These are phyloP conservation scores for Ogataea trehalophila DNA, from an alignment of 805 yeast genomes.

Conservation along the genomic window DNA sequence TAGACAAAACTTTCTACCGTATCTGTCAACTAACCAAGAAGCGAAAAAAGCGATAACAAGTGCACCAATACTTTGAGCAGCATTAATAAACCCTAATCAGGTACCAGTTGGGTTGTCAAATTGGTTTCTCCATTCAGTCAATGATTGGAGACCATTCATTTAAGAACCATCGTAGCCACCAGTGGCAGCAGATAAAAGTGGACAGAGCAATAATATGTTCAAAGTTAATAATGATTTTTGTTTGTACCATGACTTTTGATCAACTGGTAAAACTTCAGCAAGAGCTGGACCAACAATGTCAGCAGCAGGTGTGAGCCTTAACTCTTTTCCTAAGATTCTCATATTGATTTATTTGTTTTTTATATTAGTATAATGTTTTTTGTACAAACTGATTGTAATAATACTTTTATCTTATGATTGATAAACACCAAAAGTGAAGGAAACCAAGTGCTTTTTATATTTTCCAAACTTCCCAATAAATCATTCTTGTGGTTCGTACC, in stretches of 20 bases:
- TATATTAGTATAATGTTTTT: neutral
- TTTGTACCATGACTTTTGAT: constrained; percentile 30
- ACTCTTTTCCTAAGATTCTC: neutral
- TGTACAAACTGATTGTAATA: neutral
- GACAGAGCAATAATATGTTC: constrained; percentile 34
- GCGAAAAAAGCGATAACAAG: constrained; percentile 25
- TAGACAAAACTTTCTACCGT: constrained; percentile 59
- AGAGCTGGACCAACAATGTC: constrained; percentile 18
- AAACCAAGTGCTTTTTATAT: too few species aligned
- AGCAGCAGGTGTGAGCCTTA: constrained; percentile 11
- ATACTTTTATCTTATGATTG: too few species aligned
- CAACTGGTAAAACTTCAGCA: constrained; percentile 17
- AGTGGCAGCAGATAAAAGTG: constrained; percentile 33
- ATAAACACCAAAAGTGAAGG: too few species aligned
- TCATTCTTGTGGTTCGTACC: too few species aligned
- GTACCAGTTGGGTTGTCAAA: constrained; percentile 31
- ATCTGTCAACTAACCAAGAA: constrained; percentile 36
- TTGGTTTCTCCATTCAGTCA: constrained; percentile 32
- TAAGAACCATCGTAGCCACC: constrained; percentile 39
- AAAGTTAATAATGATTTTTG: constrained; percentile 36
- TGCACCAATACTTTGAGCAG: constrained; percentile 35
- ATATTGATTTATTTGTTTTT: neutral
- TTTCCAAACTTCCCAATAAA: too few species aligned
- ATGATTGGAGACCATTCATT: constrained; percentile 43
- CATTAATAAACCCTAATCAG: constrained; percentile 32